These are phyloP conservation scores for Vigna trinervia DNA, from an alignment of 306 rosid genomes.

Conservation along the genomic window DNA sequence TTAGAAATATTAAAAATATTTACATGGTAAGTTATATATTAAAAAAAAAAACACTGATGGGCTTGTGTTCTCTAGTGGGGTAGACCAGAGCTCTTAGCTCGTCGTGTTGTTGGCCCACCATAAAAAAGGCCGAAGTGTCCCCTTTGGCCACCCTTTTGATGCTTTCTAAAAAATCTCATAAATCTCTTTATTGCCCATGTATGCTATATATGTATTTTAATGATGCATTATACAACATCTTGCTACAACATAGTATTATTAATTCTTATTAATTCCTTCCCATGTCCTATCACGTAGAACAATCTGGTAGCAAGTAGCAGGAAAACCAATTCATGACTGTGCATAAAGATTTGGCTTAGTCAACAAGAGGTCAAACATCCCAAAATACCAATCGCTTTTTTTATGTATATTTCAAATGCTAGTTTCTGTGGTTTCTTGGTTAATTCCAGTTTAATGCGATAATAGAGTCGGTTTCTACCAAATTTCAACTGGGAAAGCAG, in stretches of 20 bases:
- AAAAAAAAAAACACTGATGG: too few relatives aligned
- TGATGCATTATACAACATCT: not conserved
- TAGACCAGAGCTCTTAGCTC: too few relatives aligned
- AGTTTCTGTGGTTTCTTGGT: slow-evolving; percentile 3
- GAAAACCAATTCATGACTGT: not conserved
- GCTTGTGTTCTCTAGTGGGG: too few relatives aligned
- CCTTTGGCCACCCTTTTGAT: too few relatives aligned
- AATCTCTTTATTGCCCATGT: not conserved
- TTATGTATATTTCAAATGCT: not conserved
- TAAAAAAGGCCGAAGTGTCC: too few relatives aligned
- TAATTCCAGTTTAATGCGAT: slow-evolving; percentile 25
- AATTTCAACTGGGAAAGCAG: slow-evolving; percentile 10
- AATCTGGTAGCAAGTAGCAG: not conserved
- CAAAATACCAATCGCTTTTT: not conserved
- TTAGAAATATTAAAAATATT: too few relatives aligned
- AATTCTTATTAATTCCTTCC: slow-evolving; percentile 15
- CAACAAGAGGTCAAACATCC: slow-evolving; percentile 14
- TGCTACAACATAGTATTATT: slow-evolving; percentile 9
- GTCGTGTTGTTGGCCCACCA: too few relatives aligned
- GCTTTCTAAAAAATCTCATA: not conserved
- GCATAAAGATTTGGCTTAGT: slow-evolving; percentile 13
- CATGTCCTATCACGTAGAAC: slow-evolving; percentile 15
- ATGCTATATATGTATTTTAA: not conserved
- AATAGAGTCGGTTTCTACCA: not conserved
- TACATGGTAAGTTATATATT: too few relatives aligned